Evolutionary conservation across 2,329 filamentous ascomycete genomes (phyloP), one percentile per base, ranked within the genome.

Genomic region (Trichoderma arundinaceum): DNA sequence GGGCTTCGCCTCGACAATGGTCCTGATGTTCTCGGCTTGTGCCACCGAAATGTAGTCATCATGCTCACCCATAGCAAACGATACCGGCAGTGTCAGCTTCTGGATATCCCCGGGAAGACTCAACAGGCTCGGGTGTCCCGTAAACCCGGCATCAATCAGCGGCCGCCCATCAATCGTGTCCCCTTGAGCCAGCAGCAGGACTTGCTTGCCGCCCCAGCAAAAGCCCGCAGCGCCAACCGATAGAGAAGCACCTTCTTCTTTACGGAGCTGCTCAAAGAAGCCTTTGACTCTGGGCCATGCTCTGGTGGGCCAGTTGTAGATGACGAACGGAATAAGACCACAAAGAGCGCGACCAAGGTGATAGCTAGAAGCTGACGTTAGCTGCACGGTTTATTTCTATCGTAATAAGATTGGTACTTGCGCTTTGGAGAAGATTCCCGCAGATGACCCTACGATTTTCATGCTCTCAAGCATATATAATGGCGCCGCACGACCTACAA

Each of bases 171-270:
- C 71, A 5, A 75, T 70, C 35, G 68, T 69, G 46, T 68, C 68
- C 67, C 79, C 77, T 15, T 80, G 78, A 10, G 80, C 77, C 3
- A 88, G 79, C n/a, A 80, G 72, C 8, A 86, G 72, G 2, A 80
- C 75, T 69, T 87, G 81, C 67, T 84, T 83, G 28, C 85, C 87
- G 28, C 87, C 87, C 86, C 86, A 89, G 77, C 86, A 89, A 76
- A 87, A 89, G 0, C 87, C 88, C 0, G 84, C 84, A 0, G 79
- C 83, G 22, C 81, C 85, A 52, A 88, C 74, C 15, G 75, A 73
- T 7, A 77, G 70, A 56, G 44, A 54, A 5, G 68, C 65, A 10
- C 74, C 74, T 44, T 74, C 72, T 33, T 75, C 73, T 44, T 74
- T 70, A 44, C 75, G 80, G 3, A 82, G 68, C 4, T 73, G 69